Evolutionary conservation across 441 rosid genomes (phyloP), one percentile per base, ranked within the genome.

Genomic region (Adansonia grandidieri): DNA sequence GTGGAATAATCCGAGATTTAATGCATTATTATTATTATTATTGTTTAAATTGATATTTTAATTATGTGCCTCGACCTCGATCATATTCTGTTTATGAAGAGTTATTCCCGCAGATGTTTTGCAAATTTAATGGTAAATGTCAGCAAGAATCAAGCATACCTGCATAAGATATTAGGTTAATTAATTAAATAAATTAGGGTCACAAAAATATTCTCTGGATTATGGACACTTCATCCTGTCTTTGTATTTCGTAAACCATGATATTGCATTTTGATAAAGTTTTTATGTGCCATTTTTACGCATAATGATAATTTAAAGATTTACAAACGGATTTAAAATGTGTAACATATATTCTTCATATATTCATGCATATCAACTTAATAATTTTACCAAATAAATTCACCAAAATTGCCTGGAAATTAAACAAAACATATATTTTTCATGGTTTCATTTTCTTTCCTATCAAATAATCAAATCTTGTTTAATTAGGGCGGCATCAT

Each of bases 141-240:
- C 50, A 58, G 65, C 67, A 48, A 56, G 50, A 42, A 28, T 40
- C 51, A 48, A 28, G 64, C 50, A 56, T 24, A 51, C 20, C 56
- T 13, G 19, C 40, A 71, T 14, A 3, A 19, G 45, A 19, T 19
- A 71, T 51, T 42, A 28, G 9, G 9, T 53, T 72, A 45, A 44
- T 14, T 72, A 24, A 47, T 53, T 28, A 14, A 53, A 24, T 53
- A 44, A 32, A 81, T 45, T 78, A 80, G 80, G 80, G 76, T 37
- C 69, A 80, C 69, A 77, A 72, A 45, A 53, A 77, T 72, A n/a
- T 67, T 79, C 79, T 67, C 64, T 45, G 63, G 71, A 79, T 73
- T 32, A 32, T 63, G 68, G 19, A 14, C 19, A 14, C 4, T 10
- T 61, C 6, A 28, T 28, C 8, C 14, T 24, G n/a, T 6, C 4